Evolutionary conservation across 2,329 filamentous ascomycete species (phyloP).

Genomic region (Pseudohalonectria lignicola): DNA sequence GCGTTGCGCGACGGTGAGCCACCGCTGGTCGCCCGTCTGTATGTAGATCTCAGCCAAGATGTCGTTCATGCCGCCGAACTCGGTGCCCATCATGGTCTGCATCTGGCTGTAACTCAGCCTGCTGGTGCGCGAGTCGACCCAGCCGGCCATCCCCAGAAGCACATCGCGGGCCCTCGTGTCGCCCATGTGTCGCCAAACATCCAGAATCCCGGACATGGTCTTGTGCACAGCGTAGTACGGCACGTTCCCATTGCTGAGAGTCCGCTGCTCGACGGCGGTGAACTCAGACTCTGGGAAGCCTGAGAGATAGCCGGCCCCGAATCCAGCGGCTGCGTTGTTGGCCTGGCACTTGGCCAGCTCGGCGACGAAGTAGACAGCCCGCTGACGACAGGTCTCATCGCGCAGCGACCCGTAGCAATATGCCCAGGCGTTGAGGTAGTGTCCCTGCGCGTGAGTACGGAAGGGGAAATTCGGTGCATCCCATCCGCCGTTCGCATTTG

Average conservation of each 20-base stretch:
- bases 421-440: slow-evolving; percentile 38
- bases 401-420: slow-evolving; percentile 10
- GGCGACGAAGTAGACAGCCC: slow-evolving; percentile 31
- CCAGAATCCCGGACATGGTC: slow-evolving; percentile 37
- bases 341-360: slow-evolving; percentile 38
- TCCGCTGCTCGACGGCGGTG: slow-evolving; percentile 27
- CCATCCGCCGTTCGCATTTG: slow-evolving; percentile 36
- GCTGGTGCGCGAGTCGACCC: slow-evolving; percentile 35
- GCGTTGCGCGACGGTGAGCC: slow-evolving; percentile 32
- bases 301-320: slow-evolving; percentile 32
- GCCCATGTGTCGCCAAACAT: slow-evolving; percentile 33
- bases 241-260: slow-evolving; percentile 35
- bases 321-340: slow-evolving; percentile 34
- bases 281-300: slow-evolving; percentile 43
- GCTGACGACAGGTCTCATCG: slow-evolving; percentile 29
- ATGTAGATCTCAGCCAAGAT: slow-evolving; percentile 35
- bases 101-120: slow-evolving; percentile 29
- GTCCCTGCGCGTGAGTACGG: slow-evolving; percentile 37
- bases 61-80: slow-evolving; percentile 44
- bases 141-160: slow-evolving; percentile 29
- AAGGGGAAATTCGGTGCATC: slow-evolving; percentile 43
- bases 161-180: slow-evolving; percentile 29
- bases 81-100: slow-evolving; percentile 34
- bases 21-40: slow-evolving; percentile 30
- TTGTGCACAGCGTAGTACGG: slow-evolving; percentile 45